phyloP scores from a whole-genome alignment of 441 rosid genomes.

The Biscutella laevigata region DNA sequence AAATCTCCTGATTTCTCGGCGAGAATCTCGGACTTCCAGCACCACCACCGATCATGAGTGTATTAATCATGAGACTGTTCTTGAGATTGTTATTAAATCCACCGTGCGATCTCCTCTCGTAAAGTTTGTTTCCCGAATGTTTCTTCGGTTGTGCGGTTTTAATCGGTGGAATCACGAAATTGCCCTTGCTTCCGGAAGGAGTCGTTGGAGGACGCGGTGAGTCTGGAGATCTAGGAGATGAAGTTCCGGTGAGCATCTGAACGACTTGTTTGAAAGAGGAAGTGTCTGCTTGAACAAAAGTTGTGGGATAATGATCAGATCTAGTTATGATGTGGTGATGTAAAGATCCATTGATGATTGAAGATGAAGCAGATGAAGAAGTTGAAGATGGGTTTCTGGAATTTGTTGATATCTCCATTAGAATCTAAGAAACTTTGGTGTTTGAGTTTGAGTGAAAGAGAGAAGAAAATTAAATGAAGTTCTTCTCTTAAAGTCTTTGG shows the following conservation, averaged over 20 bases:
- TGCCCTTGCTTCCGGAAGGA: conserved; percentile 22
- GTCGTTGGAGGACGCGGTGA: conserved; percentile 29
- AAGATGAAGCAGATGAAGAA: conserved; percentile 18
- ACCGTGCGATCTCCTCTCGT: conserved; percentile 60
- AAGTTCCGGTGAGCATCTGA: conserved; percentile 83
- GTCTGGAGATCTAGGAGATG: conserved; percentile 34
- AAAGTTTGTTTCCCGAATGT: conserved; percentile 52
- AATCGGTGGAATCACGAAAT: conserved; percentile 59
- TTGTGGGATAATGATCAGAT: conserved; percentile 85
- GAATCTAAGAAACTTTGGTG: neutral
- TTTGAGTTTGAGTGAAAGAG: conserved; percentile 29
- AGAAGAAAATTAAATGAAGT: conserved; percentile 21
- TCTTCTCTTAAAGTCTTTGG: conserved; percentile 27
- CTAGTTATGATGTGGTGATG: conserved; percentile 42
- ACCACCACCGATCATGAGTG: conserved; percentile 40
- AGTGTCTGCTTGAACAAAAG: conserved; percentile 91
- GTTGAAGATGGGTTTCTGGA: conserved; percentile 16
- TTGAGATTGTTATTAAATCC: conserved; percentile 44
- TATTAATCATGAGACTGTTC: conserved; percentile 71
- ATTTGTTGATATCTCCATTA: conserved; percentile 22
- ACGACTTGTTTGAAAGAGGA: conserved; percentile 87
- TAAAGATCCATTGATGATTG: conserved; percentile 27
- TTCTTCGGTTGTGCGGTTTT: conserved; percentile 45
- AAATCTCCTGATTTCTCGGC: conserved; percentile 56
- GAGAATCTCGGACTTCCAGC: conserved; percentile 33